Conservation (phyloP, 345 rosid species). For the Camelina hispida region DNA sequence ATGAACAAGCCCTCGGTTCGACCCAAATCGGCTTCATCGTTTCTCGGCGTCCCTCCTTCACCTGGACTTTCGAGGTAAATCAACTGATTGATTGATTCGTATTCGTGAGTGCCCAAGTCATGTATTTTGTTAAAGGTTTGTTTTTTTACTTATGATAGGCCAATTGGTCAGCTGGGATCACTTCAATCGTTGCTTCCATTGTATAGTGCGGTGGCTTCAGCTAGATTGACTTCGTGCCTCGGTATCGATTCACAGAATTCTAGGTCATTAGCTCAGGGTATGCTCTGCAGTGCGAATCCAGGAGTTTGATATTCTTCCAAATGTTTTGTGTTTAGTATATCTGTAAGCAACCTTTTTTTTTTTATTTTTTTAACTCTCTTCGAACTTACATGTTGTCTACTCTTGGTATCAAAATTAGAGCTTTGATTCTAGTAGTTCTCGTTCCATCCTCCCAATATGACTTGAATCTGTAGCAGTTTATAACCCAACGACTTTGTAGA, state of each 20-base stretch:
- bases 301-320: slow-evolving; percentile 81
- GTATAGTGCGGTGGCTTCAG: slow-evolving; percentile 78
- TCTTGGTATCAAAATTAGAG: slow-evolving; percentile 2
- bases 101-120: not conserved
- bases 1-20: slow-evolving; percentile 57
- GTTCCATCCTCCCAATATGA: too few species aligned
- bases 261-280: slow-evolving; percentile 98
- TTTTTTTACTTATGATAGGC: slow-evolving; percentile 53
- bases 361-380: slow-evolving; percentile 25
- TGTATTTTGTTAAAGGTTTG: not conserved
- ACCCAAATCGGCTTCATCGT: slow-evolving; percentile 52
- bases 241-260: slow-evolving; percentile 76
- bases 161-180: slow-evolving; percentile 65
- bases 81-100: not conserved
- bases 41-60: slow-evolving; percentile 51
- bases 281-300: slow-evolving; percentile 93
- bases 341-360: slow-evolving; percentile 62
- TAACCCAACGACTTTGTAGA: too few species aligned
- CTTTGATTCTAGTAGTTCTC: not conserved
- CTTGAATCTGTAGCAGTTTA: slow-evolving; percentile 5
- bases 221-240: slow-evolving; percentile 88
- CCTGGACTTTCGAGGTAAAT: slow-evolving; percentile 51
- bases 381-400: slow-evolving; percentile 14
- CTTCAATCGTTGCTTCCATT: slow-evolving; percentile 87
- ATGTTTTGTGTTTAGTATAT: slow-evolving; percentile 60